Conservation (phyloP, 495 filamentous ascomycete genomes). For the Thermochaetoides thermophila region DNA sequence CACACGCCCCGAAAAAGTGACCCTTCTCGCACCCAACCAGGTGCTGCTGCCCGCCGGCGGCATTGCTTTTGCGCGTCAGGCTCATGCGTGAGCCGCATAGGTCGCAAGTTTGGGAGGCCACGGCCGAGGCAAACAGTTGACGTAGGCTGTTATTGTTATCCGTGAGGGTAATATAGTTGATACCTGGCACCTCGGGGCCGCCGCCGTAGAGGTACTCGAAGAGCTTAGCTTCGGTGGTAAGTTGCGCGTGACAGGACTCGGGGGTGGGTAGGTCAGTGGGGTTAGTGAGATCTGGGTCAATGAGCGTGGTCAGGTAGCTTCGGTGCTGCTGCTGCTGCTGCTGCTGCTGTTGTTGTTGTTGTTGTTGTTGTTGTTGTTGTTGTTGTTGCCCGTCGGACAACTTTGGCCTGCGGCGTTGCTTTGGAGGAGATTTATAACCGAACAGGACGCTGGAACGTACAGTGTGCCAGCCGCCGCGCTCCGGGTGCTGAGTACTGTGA, state of each 20-base stretch:
- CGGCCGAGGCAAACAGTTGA: too few relatives aligned
- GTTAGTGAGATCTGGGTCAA: background rate
- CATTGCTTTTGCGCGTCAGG: too few relatives aligned
- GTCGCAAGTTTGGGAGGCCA: conserved; percentile 19
- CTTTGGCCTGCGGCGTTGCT: background rate
- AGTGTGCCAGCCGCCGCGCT: conserved; percentile 29
- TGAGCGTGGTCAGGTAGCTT: background rate
- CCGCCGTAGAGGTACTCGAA: conserved; percentile 36
- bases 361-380: background rate
- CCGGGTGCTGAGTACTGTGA: conserved; percentile 24
- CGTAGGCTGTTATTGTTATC: too few relatives aligned
- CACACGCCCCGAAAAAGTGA: conserved; percentile 24
- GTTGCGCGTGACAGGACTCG: too few relatives aligned
- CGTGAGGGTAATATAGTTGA: too few relatives aligned
- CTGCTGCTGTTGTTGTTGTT: background rate
- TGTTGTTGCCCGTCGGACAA: background rate
- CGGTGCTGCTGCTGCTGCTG: conserved; percentile 1
- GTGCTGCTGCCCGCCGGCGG: too few relatives aligned
- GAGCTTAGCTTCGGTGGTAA: conserved; percentile 28
- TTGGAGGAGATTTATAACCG: conserved; percentile 17
- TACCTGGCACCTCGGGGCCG: conserved; percentile 26
- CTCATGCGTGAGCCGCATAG: conserved; percentile 20
- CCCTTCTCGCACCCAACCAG: conserved; percentile 16
- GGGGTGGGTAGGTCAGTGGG: too few relatives aligned
- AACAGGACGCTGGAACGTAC: conserved; percentile 26